Conservation (phyloP, 2,329 filamentous ascomycete species). For the Xylariales sp. region DNA sequence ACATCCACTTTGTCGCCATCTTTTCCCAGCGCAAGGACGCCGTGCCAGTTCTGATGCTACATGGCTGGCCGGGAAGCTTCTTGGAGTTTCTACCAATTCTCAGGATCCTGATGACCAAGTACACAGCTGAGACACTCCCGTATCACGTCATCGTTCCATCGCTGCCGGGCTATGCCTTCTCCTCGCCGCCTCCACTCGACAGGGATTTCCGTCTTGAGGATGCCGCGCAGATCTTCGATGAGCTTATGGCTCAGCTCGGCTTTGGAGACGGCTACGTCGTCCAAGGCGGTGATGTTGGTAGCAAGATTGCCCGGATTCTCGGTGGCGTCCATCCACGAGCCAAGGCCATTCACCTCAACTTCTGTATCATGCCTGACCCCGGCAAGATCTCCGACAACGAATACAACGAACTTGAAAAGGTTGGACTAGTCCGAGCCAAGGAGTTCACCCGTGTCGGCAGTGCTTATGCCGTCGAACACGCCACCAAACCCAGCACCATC, state of each 20-base stretch:
- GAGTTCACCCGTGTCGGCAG: constrained; percentile 36
- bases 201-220: constrained; percentile 36
- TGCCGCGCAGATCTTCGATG: constrained; percentile 41
- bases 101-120: constrained; percentile 38
- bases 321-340: constrained; percentile 38
- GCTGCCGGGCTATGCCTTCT: constrained; percentile 50
- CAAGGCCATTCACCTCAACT: constrained; percentile 35
- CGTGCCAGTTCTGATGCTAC: constrained; percentile 45
- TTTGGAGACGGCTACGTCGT: constrained; percentile 47
- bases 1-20: constrained; percentile 49
- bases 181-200: constrained; percentile 40
- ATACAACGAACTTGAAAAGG: constrained; percentile 28
- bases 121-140: constrained; percentile 44
- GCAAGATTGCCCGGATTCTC: constrained; percentile 36
- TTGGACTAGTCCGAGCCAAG: constrained; percentile 29
- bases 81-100: constrained; percentile 52
- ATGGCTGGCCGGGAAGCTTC: constrained; percentile 52
- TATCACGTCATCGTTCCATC: constrained; percentile 55
- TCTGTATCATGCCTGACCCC: constrained; percentile 7
- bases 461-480: constrained; percentile 49
- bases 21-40: constrained; percentile 48
- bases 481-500: constrained; percentile 50
- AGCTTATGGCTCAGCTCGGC: constrained; percentile 48
- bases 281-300: constrained; percentile 55
- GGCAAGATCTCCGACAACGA: constrained; percentile 12